phyloP scores from a whole-genome alignment of 805 yeast species.

The Peterozyma xylosa region DNA sequence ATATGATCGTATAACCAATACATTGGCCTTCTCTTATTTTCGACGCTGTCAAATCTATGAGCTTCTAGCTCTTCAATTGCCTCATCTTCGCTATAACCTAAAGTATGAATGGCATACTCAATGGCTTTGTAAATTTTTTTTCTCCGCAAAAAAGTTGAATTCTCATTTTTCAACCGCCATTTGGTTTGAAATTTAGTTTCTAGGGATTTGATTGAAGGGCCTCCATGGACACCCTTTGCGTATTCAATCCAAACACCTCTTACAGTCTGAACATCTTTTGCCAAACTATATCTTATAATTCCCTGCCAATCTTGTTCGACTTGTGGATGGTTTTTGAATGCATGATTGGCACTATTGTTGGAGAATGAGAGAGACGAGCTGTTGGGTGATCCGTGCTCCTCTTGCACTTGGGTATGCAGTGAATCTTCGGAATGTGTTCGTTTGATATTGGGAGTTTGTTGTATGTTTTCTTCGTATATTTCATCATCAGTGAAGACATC shows the following conservation, averaged over 20 bases:
- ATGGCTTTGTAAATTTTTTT: slow-evolving; percentile 29
- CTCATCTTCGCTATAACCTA: slow-evolving; percentile 22
- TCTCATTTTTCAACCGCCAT: slow-evolving; percentile 31
- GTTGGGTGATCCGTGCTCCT: no score
- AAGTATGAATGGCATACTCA: slow-evolving; percentile 20
- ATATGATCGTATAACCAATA: slow-evolving; percentile 24
- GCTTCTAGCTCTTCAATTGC: slow-evolving; percentile 26
- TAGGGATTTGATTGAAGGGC: slow-evolving; percentile 25
- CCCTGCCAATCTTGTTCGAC: not conserved
- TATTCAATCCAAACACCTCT: slow-evolving; percentile 30
- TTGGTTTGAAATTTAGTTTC: slow-evolving; percentile 25
- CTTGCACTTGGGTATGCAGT: no score
- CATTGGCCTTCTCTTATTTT: slow-evolving; percentile 24
- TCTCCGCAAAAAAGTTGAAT: slow-evolving; percentile 27
- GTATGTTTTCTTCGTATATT: no score
- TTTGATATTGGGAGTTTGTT: no score
- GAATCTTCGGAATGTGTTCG: no score
- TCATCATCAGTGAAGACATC: no score
- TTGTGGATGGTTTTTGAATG: slow-evolving; percentile 6
- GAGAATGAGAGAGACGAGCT: no score
- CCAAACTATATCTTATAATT: slow-evolving; percentile 14
- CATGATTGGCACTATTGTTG: no score
- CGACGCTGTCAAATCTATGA: slow-evolving; percentile 21
- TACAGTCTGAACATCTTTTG: slow-evolving; percentile 21
- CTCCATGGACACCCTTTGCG: slow-evolving; percentile 26